Base-by-base conservation (phyloP, 2,329 filamentous ascomycete genomes). In the Pestalotiopsis sp. region DNA sequence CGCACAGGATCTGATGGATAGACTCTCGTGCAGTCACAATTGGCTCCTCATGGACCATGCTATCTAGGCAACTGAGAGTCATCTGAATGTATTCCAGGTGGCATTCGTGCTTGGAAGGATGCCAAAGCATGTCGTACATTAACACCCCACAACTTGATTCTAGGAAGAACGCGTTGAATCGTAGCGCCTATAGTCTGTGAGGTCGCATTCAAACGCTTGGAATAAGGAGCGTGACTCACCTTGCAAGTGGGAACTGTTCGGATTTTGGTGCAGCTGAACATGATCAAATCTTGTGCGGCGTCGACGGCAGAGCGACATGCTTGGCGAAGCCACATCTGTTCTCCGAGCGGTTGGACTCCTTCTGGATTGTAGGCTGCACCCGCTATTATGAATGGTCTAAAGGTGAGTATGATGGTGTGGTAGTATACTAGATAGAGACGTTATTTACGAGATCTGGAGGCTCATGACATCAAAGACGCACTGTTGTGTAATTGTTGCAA, bases 131-230 rank as follows among this genome's bases (percentile, higher is more conserved):
- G 67, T 78, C 75, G 61, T 77, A 76, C 4, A 78, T 61, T 9
- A 78, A 69, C 7, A 78, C 76, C 4, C 73, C 75, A 23, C 75
- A 78, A 61, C 71, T 72, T 25, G 71, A 74, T 49, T 78, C 76
- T 56, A 78, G 70, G 67, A 76, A 78, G 71, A 76, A 78, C 11
- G 74, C 74, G 13, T 72, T 70, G 52, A 74, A 74, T n/a, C 74
- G 49, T 1, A 56, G 64, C 11, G 31, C 20, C 68, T 69, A 17
- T 2, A n/a, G 9, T 11, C 14, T 20, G 12, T 20, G 31, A 13
- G 23, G 2, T 25, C 6, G 38, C 20, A 17, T 11, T 20, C 20
- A 7, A 6, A 0, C 2, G 25, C 1, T 13, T 2, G 17, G 23
- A 25, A 2, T 41, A 45, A 36, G 14, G 45, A 25, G 17, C 11